Evolutionary conservation across 2,329 filamentous ascomycete species (phyloP).

Genomic region (Fusarium sp.): DNA sequence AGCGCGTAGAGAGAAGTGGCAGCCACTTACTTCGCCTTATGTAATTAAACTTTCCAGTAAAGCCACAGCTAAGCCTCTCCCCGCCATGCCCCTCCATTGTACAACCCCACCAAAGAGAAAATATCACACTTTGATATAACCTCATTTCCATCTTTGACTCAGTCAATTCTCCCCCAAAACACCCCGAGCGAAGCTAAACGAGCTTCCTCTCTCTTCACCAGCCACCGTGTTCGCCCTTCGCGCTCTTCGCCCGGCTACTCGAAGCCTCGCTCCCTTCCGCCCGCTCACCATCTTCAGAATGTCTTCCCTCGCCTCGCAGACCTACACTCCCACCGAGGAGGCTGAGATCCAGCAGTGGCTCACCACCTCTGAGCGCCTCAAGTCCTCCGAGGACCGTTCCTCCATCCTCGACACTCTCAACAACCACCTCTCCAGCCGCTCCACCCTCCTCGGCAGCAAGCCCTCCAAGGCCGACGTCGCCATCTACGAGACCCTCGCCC

Average conservation of each 20-base stretch:
- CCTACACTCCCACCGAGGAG: slow-evolving; percentile 82
- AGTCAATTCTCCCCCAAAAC: slow-evolving; percentile 2
- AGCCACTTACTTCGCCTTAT: slow-evolving; percentile 18
- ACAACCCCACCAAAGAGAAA: slow-evolving; percentile 41
- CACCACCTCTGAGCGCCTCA: slow-evolving; percentile 77
- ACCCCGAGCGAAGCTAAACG: slow-evolving; percentile 39
- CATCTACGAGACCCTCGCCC: slow-evolving; percentile 81
- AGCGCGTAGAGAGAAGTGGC: slow-evolving; percentile 29
- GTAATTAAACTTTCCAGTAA: neutral
- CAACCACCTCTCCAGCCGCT: slow-evolving; percentile 85
- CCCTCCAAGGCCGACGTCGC: slow-evolving; percentile 88
- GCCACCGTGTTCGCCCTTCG: slow-evolving; percentile 58
- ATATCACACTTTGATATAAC: slow-evolving; percentile 25
- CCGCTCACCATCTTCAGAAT: slow-evolving; percentile 60
- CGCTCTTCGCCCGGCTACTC: slow-evolving; percentile 47
- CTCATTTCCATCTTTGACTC: slow-evolving; percentile 2
- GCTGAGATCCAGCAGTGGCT: slow-evolving; percentile 92
- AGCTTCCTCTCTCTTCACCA: slow-evolving; percentile 41
- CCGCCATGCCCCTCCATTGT: slow-evolving; percentile 39
- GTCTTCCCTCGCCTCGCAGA: slow-evolving; percentile 71
- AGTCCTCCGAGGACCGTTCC: slow-evolving; percentile 65
- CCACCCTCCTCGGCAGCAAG: slow-evolving; percentile 89
- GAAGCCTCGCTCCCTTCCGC: slow-evolving; percentile 54
- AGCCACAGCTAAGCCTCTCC: slow-evolving; percentile 17
- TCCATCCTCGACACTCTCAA: slow-evolving; percentile 84